Evolutionary conservation across 2,329 filamentous ascomycete species (phyloP), one percentile per base, ranked within the genome.

Genomic region (Calonectria hawksworthii): DNA sequence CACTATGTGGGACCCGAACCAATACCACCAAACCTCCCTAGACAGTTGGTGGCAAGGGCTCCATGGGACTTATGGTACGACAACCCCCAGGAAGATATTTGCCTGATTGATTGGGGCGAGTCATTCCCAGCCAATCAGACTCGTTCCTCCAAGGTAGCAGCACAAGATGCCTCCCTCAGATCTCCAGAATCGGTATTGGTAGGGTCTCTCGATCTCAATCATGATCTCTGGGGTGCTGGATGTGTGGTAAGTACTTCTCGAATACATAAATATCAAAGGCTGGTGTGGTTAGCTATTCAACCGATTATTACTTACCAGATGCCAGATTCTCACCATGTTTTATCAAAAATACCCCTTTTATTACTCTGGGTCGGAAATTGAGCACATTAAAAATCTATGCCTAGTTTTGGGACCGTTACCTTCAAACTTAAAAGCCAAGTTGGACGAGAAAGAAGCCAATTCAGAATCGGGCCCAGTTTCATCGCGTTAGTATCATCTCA

Each of bases 61-160:
- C 4, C 13, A 0, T 64, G 59, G 28, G 14, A n/a, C 1, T 56
- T 52, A 7, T 73, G 61, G 67, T 47, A 36, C 47, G 63, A 66
- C 13, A 21, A 32, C 13, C 28, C 5, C 8, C 16, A 56, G 6
- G 74, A 74, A 61, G 72, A 76, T n/a, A 50, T 73, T 16, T 44
- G 72, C 10, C 8, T 76, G 14, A 16, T 74, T 16, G 74, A 76
- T 34, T 74, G 72, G 74, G 68, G 66, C 26, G 72, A 68, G n/a
- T 54, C 72, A 2, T 76, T 74, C 21, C 61, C 66, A 21, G 36
- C 51, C 4, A 23, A 63, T 23, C 21, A 68, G 21, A 64, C 44
- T 7, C 52, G 38, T 8, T 18, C 30, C 4, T 11, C 32, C 9
- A 2, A 2, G 2, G 10, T 28, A 2, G 6, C 71, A 3, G 36